Base-by-base conservation (phyloP, 441 rosid species). In the Syzygium syzygioides region DNA sequence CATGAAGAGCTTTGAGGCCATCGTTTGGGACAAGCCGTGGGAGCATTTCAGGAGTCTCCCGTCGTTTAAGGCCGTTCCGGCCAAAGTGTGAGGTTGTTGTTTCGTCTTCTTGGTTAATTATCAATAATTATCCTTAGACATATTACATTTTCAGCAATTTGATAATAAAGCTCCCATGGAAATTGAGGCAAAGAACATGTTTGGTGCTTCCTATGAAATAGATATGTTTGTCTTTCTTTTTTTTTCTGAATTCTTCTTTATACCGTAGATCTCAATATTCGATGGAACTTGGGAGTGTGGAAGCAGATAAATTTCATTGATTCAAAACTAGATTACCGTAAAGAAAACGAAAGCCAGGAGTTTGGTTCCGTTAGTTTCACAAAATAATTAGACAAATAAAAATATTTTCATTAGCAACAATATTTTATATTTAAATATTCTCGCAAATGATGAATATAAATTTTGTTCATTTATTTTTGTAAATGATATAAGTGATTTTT, bases 11-110 rank as follows among this genome's bases (percentile, higher is more conserved):
- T 95, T 93, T 88, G 88, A 89, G 90, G 99, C 95, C 9, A 55
- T 93, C 14, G 97, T 96, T 8, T 96, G 93, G 95, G 99, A 95
- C 89, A 89, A 91, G 87, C 17, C 91, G 0, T 93, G 95, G 96
- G 14, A 19, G 66, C 85, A 92, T 19, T 91, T 11, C 87, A 93
- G 10, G 94, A 91, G 86, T 15, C 94, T 95, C 55, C 90, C 91
- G 32, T 94, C 96, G 15, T 96, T 96, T 87, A 86, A 48, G 64
- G 90, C 90, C 26, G 53, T 32, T 83, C 56, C 71, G 71, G 34
- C 9, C 71, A n/a, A n/a, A 2, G 71, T 18, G 0, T 62, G 71
- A 62, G 68, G 71, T 62, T 30, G 71, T 62, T 19, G 3, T 62
- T 62, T 0, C 37, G 37, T n/a, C 19, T 0, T 14, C 2, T 0